Percentiles rank a stretch among this genome's conserved stretches.
phyloP scores from a whole-genome alignment of 169 alveolate genomes.

The Plasmodium inui region DNA sequence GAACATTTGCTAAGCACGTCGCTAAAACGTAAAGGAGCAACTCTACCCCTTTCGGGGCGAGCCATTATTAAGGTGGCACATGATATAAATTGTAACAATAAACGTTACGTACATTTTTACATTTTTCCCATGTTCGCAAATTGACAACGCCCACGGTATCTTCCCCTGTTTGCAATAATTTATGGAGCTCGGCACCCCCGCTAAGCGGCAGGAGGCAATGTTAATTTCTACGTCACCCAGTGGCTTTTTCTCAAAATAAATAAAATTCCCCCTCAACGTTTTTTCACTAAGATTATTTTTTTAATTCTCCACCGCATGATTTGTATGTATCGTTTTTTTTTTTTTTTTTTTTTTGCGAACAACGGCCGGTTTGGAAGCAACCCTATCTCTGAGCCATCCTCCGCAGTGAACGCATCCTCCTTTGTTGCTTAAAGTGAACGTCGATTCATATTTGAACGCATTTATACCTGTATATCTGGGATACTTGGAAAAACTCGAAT shows the following conservation, averaged over 20 bases:
- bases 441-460: background rate
- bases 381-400: background rate
- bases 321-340: too few relatives aligned
- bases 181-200: background rate
- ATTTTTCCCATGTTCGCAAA: background rate
- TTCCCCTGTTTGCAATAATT: background rate
- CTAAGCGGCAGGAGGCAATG: background rate
- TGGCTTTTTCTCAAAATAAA: background rate
- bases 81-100: background rate
- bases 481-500: background rate
- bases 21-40: background rate
- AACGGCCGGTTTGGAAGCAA: background rate
- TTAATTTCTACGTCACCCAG: background rate
- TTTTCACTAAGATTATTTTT: too few relatives aligned
- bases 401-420: background rate
- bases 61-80: background rate
- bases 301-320: background rate
- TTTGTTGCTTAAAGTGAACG: background rate
- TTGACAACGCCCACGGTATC: background rate
- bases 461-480: background rate
- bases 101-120: background rate
- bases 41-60: background rate
- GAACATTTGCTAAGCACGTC: background rate
- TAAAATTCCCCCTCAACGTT: background rate
- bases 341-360: background rate